A percentile compares a stretch with the other conserved stretches of the same genome.
Conservation (phyloP, 352 stramenopile species). For the Globisporangium rhizosaccharum region DNA sequence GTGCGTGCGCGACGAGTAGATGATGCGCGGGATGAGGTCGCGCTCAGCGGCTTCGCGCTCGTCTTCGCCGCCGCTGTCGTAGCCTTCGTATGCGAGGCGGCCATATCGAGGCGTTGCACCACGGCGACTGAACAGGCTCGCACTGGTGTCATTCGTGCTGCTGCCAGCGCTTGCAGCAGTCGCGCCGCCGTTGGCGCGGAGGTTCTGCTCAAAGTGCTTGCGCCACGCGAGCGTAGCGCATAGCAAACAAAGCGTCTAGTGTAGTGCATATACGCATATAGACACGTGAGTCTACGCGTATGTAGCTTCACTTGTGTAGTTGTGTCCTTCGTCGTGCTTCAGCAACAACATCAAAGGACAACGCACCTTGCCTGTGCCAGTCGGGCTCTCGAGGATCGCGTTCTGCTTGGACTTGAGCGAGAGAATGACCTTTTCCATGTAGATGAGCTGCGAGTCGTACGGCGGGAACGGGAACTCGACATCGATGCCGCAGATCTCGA, state of each 20-base stretch:
- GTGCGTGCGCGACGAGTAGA: conserved; percentile 98
- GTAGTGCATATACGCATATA: neutral
- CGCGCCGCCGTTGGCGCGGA: conserved; percentile 13
- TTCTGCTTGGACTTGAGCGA: conserved; percentile 91
- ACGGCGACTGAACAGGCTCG: conserved; percentile 10
- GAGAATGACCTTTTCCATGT: conserved; percentile 95
- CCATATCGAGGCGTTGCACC: neutral
- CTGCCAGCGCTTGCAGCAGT: neutral
- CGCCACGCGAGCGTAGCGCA: conserved; percentile 94
- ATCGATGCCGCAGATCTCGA: conserved; percentile 82
- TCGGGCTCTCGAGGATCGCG: conserved; percentile 96
- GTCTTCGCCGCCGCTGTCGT: conserved; percentile 18
- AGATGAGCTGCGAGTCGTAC: conserved; percentile 96
- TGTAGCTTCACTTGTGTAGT: too few species aligned
- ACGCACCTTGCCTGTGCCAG: conserved; percentile 94
- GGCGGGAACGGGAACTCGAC: conserved; percentile 97
- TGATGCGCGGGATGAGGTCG: conserved; percentile 85
- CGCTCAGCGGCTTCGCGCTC: conserved; percentile 21
- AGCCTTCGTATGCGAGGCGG: conserved; percentile 52
- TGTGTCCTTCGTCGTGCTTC: too few species aligned
- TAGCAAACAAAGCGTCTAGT: conserved; percentile 94
- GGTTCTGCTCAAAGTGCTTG: conserved; percentile 57
- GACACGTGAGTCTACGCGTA: too few species aligned
- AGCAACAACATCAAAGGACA: neutral
- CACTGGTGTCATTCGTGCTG: conserved; percentile 3